Evolutionary conservation across 768 basidiomycete genomes (phyloP).

Genomic region (Tulasnella sp.): DNA sequence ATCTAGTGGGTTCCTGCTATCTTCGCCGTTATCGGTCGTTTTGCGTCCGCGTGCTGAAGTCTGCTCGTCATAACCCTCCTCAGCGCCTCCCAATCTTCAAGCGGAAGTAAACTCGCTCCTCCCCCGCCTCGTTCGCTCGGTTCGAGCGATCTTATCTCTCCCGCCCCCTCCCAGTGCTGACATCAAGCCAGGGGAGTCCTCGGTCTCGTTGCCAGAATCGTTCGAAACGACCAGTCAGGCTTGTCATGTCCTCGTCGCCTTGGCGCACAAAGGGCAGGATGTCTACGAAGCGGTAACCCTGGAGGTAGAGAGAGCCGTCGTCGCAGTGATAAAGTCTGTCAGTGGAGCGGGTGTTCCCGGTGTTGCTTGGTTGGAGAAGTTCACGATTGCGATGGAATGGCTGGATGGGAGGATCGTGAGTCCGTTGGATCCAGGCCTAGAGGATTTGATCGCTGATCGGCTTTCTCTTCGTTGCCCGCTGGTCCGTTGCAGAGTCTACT

Average conservation of each 20-base stretch:
- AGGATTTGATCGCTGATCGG: neutral
- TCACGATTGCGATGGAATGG: slow-evolving; percentile 58
- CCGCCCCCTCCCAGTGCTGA: neutral
- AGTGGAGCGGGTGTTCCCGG: slow-evolving; percentile 33
- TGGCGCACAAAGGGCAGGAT: slow-evolving; percentile 49
- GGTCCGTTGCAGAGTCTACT: slow-evolving; percentile 48
- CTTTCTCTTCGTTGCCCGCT: neutral
- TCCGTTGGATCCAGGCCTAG: slow-evolving; percentile 27
- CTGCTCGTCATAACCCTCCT: neutral
- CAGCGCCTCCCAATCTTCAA: slow-evolving; percentile 8
- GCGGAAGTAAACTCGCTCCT: neutral
- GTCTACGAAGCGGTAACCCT: slow-evolving; percentile 57
- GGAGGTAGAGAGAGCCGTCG: slow-evolving; percentile 54
- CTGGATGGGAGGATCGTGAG: slow-evolving; percentile 63
- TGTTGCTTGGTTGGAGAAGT: slow-evolving; percentile 55
- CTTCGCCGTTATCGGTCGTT: neutral
- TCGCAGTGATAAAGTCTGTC: slow-evolving; percentile 39
- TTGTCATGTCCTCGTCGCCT: slow-evolving; percentile 35
- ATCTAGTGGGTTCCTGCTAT: neutral
- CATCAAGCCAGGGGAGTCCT: neutral
- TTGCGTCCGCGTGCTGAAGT: neutral
- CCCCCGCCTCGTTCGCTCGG: slow-evolving; percentile 10
- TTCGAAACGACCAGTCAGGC: slow-evolving; percentile 33
- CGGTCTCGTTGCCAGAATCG: neutral
- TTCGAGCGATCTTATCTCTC: neutral